phyloP scores from a whole-genome alignment of 768 basidiomycete genomes.

The Lentinula edodes region DNA sequence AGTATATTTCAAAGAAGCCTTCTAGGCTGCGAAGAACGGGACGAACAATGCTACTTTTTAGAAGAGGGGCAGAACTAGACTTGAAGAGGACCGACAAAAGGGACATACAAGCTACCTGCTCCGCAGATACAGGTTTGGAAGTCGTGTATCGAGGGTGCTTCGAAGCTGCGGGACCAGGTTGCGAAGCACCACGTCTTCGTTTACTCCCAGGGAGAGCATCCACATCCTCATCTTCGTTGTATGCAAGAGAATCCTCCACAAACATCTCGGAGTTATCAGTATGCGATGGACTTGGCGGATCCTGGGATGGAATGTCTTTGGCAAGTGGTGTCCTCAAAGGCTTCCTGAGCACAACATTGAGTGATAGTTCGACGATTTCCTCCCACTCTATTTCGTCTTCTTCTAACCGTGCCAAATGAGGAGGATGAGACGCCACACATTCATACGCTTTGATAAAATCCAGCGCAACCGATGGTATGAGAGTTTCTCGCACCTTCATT shows the following conservation, averaged over 20 bases:
- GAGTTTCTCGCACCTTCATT: conserved; percentile 44
- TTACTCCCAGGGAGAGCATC: conserved; percentile 15
- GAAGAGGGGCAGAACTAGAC: conserved; percentile 54
- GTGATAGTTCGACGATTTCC: conserved; percentile 58
- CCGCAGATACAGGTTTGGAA: conserved; percentile 15
- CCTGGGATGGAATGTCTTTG: conserved; percentile 16
- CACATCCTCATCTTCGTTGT: conserved; percentile 17
- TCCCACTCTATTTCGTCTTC: conserved; percentile 52
- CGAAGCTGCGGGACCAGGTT: neutral
- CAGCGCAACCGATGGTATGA: conserved; percentile 62
- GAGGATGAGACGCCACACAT: conserved; percentile 53
- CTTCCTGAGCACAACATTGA: conserved; percentile 74
- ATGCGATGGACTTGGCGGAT: neutral
- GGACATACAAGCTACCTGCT: conserved; percentile 69
- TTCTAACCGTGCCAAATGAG: conserved; percentile 77
- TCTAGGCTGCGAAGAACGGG: conserved; percentile 48
- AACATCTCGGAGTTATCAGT: conserved; percentile 29
- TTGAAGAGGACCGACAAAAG: conserved; percentile 56
- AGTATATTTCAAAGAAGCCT: conserved; percentile 61
- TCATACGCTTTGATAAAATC: conserved; percentile 80
- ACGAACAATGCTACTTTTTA: conserved; percentile 34
- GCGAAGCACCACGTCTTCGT: conserved; percentile 17
- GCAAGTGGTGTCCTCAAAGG: conserved; percentile 29
- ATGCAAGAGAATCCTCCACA: conserved; percentile 16
- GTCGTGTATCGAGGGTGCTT: neutral